Conservation (phyloP, 768 basidiomycete species). For the Clavulina sp. region DNA sequence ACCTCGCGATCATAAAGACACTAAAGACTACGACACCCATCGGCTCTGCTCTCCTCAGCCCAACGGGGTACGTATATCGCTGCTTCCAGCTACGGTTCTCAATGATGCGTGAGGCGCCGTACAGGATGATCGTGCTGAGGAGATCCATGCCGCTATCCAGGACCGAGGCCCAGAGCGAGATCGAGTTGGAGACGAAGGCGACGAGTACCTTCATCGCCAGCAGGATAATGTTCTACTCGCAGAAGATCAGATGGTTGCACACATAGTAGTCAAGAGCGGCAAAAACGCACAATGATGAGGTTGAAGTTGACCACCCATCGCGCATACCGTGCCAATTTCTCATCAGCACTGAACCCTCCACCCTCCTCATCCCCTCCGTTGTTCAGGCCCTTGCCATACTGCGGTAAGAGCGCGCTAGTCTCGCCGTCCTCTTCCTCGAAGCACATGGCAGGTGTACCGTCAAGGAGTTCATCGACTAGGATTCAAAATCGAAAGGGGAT, state of each 20-base stretch:
- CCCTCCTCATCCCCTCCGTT: no score
- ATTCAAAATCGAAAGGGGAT: neutral
- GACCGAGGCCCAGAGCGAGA: neutral
- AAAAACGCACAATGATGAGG: neutral
- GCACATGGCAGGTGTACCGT: neutral
- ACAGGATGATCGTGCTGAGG: neutral
- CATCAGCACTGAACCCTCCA: neutral
- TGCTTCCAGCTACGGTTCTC: neutral
- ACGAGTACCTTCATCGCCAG: neutral
- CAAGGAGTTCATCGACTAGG: neutral
- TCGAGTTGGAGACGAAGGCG: neutral
- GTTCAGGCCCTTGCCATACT: neutral
- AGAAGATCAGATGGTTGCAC: neutral
- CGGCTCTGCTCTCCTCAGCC: neutral
- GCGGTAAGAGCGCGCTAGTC: neutral
- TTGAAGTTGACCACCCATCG: neutral
- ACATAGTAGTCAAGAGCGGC: neutral
- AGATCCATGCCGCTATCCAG: neutral
- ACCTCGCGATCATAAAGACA: neutral
- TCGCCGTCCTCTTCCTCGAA: neutral
- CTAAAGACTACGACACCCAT: neutral
- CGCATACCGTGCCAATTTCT: neutral
- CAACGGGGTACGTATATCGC: neutral
- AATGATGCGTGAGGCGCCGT: neutral
- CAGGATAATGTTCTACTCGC: neutral